Base-by-base conservation (phyloP, 805 yeast species). In the Cyberlindnera bimundalis region DNA sequence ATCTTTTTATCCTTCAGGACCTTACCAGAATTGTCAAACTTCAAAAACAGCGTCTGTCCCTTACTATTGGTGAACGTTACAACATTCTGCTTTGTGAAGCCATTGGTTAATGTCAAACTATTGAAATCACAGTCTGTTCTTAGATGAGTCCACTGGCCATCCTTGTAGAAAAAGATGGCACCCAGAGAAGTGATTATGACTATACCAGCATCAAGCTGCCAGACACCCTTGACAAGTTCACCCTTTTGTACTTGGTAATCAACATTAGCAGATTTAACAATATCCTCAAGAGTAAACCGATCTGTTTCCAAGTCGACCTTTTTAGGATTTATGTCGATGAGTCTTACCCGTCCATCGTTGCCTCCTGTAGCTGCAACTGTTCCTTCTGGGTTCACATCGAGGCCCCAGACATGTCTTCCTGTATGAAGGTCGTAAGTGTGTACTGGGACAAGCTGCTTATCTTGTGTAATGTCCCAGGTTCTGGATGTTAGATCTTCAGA, bases 401-500 rank as follows among this genome's bases (percentile, higher is more conserved):
- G 75, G 18, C 87, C 78, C 99, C 98, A 93, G 2, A 84, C 75
- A 55, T 86, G 91, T 58, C 93, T 83, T 3, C 95, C 96, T 25
- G 76, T 70, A 57, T 90, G 97, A 17, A 82, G 78, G 38, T 84
- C 86, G 50, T 75, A 73, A 2, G 78, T 66, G 10, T 60, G 62
- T 0, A 58, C 44, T 38, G 63, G 61, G 2, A 45, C 42, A 17
- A 67, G 39, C 14, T 47, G 40, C 2, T 43, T 40, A 4, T 51
- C 61, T 3, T 47, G 51, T 1, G 53, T 34, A 36, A 75, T 72
- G 18, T 66, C 61, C 99, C 99, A 93, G 0, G 81, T 59, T 47
- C 96, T 73, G 10, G 85, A 76, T 0, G 96, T 81, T 52, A 90
- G 78, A 61, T 93, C 99, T 60, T 93, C 99, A 6, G 95, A 81